Percentiles rank a stretch among this genome's conserved stretches.
Conservation (phyloP, 129 eudicot species). For the Centrapalus pauciflorus region DNA sequence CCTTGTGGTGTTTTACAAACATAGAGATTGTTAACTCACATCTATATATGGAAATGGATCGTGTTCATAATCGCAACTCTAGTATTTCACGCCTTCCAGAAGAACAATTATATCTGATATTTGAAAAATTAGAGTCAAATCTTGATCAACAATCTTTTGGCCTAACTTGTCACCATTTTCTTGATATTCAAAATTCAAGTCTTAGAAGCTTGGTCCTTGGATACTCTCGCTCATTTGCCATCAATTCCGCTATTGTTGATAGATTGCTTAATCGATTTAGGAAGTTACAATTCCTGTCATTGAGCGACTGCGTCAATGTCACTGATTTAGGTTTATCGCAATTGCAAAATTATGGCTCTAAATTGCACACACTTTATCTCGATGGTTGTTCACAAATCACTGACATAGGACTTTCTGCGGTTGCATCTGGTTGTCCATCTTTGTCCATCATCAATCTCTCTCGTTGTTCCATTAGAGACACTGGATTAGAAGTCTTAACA, state of each 20-base stretch:
- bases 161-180: conserved; percentile 63
- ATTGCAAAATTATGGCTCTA: conserved; percentile 33
- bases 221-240: conserved; percentile 25
- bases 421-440: conserved; percentile 45
- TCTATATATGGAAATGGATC: no score
- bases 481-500: conserved; percentile 45
- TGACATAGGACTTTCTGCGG: conserved; percentile 36
- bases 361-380: conserved; percentile 33
- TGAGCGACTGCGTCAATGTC: conserved; percentile 39
- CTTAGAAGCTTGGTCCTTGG: conserved; percentile 31
- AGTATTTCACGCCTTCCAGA: conserved; percentile 38
- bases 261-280: conserved; percentile 41
- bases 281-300: conserved; percentile 40
- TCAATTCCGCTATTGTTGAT: conserved; percentile 24
- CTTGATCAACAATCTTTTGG: conserved; percentile 62
- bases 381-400: conserved; percentile 49
- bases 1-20: no score
- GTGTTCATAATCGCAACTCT: no score
- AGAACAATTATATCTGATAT: conserved; percentile 46
- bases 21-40: no score
- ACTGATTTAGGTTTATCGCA: conserved; percentile 34
- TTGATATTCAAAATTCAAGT: conserved; percentile 50
- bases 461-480: conserved; percentile 42
- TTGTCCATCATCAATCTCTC: conserved; percentile 44
- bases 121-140: conserved; percentile 30